Conservation (phyloP, 2,329 filamentous ascomycete species). For the Colletotrichum noveboracense region DNA sequence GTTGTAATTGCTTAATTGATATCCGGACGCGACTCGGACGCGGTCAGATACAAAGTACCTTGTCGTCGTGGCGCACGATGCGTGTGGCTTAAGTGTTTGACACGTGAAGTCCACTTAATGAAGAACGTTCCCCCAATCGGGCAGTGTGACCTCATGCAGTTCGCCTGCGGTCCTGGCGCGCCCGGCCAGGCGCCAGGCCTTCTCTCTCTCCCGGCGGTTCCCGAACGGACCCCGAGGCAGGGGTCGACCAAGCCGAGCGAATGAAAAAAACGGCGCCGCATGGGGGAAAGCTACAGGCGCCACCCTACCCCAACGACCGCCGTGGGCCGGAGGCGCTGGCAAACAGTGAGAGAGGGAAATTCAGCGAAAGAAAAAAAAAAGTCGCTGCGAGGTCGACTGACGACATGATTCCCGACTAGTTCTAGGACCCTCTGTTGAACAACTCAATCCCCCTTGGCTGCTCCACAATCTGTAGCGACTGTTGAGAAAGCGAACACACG, state of each 20-base stretch:
- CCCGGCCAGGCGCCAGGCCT: not conserved
- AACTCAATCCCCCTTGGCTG: conserved; percentile 9
- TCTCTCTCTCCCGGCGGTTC: conserved; percentile 5
- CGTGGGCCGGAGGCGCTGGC: not conserved
- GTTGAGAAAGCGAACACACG: conserved; percentile 2
- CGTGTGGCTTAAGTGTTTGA: not conserved
- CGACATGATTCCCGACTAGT: conserved; percentile 9
- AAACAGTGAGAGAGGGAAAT: conserved; percentile 5
- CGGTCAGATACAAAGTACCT: not conserved
- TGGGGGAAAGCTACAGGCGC: not conserved
- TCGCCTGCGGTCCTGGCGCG: not conserved
- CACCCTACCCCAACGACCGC: conserved; percentile 4
- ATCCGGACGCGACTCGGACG: conserved; percentile 11
- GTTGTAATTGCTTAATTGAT: conserved; percentile 1
- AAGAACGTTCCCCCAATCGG: not conserved
- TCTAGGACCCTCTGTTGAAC: not conserved
- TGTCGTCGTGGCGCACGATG: not conserved
- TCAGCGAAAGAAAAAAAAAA: conserved; percentile 10
- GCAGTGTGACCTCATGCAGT: not conserved
- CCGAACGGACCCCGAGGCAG: conserved; percentile 19
- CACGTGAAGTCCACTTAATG: conserved; percentile 4
- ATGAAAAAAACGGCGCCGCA: conserved; percentile 1
- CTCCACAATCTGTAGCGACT: conserved; percentile 14
- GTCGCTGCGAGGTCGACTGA: conserved; percentile 12
- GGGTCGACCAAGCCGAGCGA: not conserved